A percentile compares a stretch with the other conserved stretches of the same genome.
Conservation (phyloP, 495 filamentous ascomycete genomes). For the Articulospora tetracladia region DNA sequence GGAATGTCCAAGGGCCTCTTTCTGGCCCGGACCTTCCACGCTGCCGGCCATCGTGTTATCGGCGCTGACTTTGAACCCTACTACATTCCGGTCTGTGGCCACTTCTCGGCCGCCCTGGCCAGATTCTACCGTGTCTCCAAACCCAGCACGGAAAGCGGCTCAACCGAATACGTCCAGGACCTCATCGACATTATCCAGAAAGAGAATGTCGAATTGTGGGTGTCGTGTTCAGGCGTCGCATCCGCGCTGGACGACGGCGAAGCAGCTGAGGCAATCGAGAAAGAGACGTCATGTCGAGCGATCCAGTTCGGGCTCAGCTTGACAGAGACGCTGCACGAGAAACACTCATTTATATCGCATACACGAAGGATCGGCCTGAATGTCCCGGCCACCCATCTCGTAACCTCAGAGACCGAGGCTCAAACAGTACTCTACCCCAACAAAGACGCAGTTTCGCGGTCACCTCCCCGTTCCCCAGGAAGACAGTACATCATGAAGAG, state of each 20-base stretch:
- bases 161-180: slow-evolving; percentile 15
- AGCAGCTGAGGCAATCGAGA: slow-evolving; percentile 59
- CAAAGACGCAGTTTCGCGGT: slow-evolving; percentile 11
- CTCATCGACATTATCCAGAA: slow-evolving; percentile 53
- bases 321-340: slow-evolving; percentile 50
- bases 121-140: slow-evolving; percentile 49
- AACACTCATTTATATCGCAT: slow-evolving; percentile 54
- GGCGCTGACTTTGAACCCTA: slow-evolving; percentile 62
- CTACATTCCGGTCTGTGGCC: slow-evolving; percentile 32
- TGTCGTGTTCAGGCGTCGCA: slow-evolving; percentile 61
- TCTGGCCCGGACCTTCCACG: slow-evolving; percentile 63
- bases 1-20: slow-evolving; percentile 63
- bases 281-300: slow-evolving; percentile 51
- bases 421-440: slow-evolving; percentile 44
- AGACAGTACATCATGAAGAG: slow-evolving; percentile 60
- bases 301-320: slow-evolving; percentile 42
- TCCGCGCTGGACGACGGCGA: slow-evolving; percentile 58
- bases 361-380: slow-evolving; percentile 47
- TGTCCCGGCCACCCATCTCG: slow-evolving; percentile 54
- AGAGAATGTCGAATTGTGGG: slow-evolving; percentile 68
- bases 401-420: slow-evolving; percentile 50
- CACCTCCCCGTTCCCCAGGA: slow-evolving; percentile 17
- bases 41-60: slow-evolving; percentile 65
- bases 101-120: slow-evolving; percentile 41
- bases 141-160: slow-evolving; percentile 26